Percentiles rank a stretch among this genome's conserved stretches.
Evolutionary conservation across 805 yeast genomes (phyloP).

Genomic region (Cyberlindnera xishuangbannaensis): DNA sequence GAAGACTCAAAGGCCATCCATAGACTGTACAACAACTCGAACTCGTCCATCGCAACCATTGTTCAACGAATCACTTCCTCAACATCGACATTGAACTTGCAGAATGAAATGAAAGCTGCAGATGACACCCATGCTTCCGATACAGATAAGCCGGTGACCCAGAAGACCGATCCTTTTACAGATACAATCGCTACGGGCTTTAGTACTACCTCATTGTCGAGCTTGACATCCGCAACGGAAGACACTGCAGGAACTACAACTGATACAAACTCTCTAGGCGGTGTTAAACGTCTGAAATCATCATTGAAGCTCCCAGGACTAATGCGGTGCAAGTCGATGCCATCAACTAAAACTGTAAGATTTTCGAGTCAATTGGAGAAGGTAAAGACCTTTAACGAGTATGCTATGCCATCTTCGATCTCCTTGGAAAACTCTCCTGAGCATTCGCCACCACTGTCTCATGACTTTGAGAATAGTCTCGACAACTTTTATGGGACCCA

Average conservation of each 20-base stretch:
- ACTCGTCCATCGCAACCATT: conserved; percentile 22
- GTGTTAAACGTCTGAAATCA: conserved; percentile 28
- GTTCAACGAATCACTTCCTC: conserved; percentile 22
- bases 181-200: conserved; percentile 3
- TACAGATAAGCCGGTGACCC: too few relatives aligned
- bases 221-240: conserved; percentile 10
- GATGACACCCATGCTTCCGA: neutral
- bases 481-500: conserved; percentile 1
- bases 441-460: conserved; percentile 13
- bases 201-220: conserved; percentile 12
- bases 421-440: conserved; percentile 50
- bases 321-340: conserved; percentile 42
- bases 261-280: conserved; percentile 3
- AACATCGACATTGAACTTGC: conserved; percentile 18
- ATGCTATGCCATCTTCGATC: conserved; percentile 58
- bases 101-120: neutral
- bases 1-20: conserved; percentile 15
- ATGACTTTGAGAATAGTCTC: conserved; percentile 4
- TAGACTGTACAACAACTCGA: conserved; percentile 14
- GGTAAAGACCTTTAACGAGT: conserved; percentile 58
- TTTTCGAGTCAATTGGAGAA: conserved; percentile 58
- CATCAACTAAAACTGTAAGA: conserved; percentile 49
- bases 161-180: neutral
- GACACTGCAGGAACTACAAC: conserved; percentile 10
- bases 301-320: conserved; percentile 42